Evolutionary conservation across 1,284 basidiomycete species (phyloP), one percentile per base, ranked within the genome.

Genomic region (Rhizopogon hawkerae): DNA sequence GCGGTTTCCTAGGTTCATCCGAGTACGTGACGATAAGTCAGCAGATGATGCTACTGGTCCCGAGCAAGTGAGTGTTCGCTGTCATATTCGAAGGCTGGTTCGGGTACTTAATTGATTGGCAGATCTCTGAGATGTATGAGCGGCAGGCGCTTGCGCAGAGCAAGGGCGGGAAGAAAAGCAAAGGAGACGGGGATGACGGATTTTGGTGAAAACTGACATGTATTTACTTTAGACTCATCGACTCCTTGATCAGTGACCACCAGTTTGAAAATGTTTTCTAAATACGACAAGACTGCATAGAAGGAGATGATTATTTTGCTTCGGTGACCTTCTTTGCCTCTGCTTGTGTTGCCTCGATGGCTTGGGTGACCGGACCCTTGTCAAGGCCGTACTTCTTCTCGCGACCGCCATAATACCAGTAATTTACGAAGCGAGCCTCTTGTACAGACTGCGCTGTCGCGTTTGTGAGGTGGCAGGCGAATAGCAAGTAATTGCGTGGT

Each of bases 51-150:
- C 92, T 18, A 98, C 96, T 11, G 81, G 85, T 4, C 83, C 92
- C 3, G 93, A 97, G 61, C 92, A 93, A 77, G 89, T 88, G 58
- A 64, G 70, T 57, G 34, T 31, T 44, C 36, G 11, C 8, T 31
- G 36, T 10, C 9, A 49, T 23, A 29, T 50, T 36, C 16, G 1
- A 21, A 48, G 36, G n/a, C 18, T 26, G 41, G 18, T 21, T 4
- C 36, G 35, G 26, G 3, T 43, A 18, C 41, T 50, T 33, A 56
- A 58, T 69, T 50, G 65, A 45, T 39, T 41, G 46, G 11, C 60
- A 95, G 89, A 87, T 98, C 57, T 89, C 92, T 46, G 92, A 95
- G 58, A 96, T 98, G 83, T 98, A 98, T 67, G 81, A 89, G 62
- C 75, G 83, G 37, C 95, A 98, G 67, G 86, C 82, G 11, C 79